Evolutionary conservation across 2,329 filamentous ascomycete genomes (phyloP).

Genomic region (Eurotiales sp.): DNA sequence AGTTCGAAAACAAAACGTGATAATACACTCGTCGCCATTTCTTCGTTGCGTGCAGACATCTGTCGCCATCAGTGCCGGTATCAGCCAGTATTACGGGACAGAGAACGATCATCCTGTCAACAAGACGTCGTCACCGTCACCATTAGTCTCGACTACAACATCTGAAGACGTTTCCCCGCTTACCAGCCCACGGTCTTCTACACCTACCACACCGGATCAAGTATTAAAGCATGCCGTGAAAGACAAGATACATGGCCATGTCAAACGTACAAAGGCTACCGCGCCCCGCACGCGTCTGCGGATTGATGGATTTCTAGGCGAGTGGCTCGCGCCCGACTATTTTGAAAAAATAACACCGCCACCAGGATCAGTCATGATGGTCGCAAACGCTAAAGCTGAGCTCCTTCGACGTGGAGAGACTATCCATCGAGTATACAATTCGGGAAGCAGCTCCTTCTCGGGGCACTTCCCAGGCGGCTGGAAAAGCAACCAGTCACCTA

Average conservation of each 20-base stretch:
- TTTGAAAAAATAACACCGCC: slow-evolving; percentile 90
- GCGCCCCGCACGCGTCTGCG: slow-evolving; percentile 51
- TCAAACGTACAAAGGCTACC: slow-evolving; percentile 1
- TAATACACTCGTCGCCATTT: slow-evolving; percentile 92
- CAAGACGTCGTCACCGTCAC: neutral
- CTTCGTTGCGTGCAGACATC: slow-evolving; percentile 90
- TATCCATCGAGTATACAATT: slow-evolving; percentile 43
- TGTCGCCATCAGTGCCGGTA: slow-evolving; percentile 78
- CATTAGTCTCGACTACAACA: too few species aligned
- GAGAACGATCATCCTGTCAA: slow-evolving; percentile 17
- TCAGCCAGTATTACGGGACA: slow-evolving; percentile 50
- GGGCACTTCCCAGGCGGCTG: slow-evolving; percentile 56
- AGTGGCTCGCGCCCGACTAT: slow-evolving; percentile 93
- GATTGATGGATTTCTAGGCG: slow-evolving; percentile 87
- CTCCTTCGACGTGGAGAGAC: slow-evolving; percentile 71
- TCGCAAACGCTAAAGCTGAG: slow-evolving; percentile 83
- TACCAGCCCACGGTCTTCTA: slow-evolving; percentile 23
- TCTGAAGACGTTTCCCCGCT: slow-evolving; percentile 17
- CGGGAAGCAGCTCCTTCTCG: slow-evolving; percentile 31
- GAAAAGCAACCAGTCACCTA: slow-evolving; percentile 38
- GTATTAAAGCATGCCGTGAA: neutral
- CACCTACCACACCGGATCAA: slow-evolving; percentile 23
- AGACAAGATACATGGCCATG: slow-evolving; percentile 1
- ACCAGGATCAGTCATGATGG: slow-evolving; percentile 79
- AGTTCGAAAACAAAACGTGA: slow-evolving; percentile 60